Evolutionary conservation across 176 grass and related monocot species (phyloP).

Genomic region (Ensete glaucum): DNA sequence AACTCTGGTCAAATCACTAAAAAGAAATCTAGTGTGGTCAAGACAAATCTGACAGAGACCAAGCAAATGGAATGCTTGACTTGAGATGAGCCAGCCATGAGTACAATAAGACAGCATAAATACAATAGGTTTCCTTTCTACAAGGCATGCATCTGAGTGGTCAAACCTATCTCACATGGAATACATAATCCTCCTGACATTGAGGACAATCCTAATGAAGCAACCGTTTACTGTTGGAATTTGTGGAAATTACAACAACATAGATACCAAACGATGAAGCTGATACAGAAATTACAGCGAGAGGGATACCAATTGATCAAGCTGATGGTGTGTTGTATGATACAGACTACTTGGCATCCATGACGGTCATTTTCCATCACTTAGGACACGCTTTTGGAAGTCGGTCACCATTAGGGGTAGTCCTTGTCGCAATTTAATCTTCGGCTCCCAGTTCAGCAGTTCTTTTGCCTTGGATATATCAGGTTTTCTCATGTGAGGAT

Average conservation of each 20-base stretch:
- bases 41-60: too few species aligned
- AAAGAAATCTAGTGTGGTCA: too few species aligned
- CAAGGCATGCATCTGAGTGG: too few species aligned
- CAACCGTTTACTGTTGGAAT: neutral
- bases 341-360: neutral
- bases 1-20: too few species aligned
- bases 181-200: neutral
- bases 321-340: neutral
- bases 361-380: slow-evolving; percentile 43
- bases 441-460: slow-evolving; percentile 89
- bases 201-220: neutral
- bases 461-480: slow-evolving; percentile 81
- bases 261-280: neutral
- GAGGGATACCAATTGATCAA: neutral
- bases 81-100: too few species aligned
- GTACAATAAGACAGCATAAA: too few species aligned
- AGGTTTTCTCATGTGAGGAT: slow-evolving; percentile 98
- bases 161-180: neutral
- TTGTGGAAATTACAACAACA: neutral
- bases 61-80: too few species aligned
- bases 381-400: slow-evolving; percentile 73
- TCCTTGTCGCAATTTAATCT: slow-evolving; percentile 70
- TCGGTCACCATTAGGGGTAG: slow-evolving; percentile 72
- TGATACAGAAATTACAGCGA: neutral
- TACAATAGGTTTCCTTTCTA: too few species aligned